Evolutionary conservation across 2,329 filamentous ascomycete genomes (phyloP), one percentile per base, ranked within the genome.

Genomic region (Piedraia hortae): DNA sequence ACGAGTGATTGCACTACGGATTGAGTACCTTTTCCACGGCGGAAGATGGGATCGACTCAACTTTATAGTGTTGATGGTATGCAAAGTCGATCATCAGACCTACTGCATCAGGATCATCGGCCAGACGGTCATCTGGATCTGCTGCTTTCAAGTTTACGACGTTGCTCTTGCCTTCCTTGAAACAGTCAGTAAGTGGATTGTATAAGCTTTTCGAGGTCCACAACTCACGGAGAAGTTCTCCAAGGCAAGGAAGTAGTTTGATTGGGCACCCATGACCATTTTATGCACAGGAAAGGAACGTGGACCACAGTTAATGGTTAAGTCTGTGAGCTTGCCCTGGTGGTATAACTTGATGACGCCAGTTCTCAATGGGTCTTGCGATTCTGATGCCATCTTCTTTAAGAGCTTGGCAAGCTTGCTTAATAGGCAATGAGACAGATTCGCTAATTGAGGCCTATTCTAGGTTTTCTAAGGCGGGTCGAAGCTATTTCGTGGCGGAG

Each of bases 201-300:
- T n/a, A n/a, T n/a, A n/a, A n/a, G n/a, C n/a, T n/a, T n/a, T n/a
- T n/a, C n/a, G 4, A n/a, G 8, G 9, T 5, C 3, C 16, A 17
- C 2, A 1, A 21, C 20, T 22, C 15, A 29, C 31, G 4, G 11
- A 10, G 21, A 34, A 33, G n/a, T 16, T 25, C 10, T 20, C 18
- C 9, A 15, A 11, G n/a, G 22, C 21, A 14, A 14, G 21, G 22
- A 36, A 37, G 31, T 50, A 51, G 6, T 36, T 36, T 4, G 45
- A 48, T 19, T 47, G 41, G 13, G 44, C 43, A 30, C 43, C 43
- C 21, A 51, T 33, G 19, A 51, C 35, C 4, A 40, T 41, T 24
- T 45, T 46, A 32, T 51, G 47, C 3, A 50, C 47, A 12, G 34
- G 35, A 31, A 47, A 50, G 31, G 35, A 41, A 37, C 41, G 38